These are phyloP conservation scores for Diospyros lotus DNA, from an alignment of 148 eudicot species.

Conservation along the genomic window DNA sequence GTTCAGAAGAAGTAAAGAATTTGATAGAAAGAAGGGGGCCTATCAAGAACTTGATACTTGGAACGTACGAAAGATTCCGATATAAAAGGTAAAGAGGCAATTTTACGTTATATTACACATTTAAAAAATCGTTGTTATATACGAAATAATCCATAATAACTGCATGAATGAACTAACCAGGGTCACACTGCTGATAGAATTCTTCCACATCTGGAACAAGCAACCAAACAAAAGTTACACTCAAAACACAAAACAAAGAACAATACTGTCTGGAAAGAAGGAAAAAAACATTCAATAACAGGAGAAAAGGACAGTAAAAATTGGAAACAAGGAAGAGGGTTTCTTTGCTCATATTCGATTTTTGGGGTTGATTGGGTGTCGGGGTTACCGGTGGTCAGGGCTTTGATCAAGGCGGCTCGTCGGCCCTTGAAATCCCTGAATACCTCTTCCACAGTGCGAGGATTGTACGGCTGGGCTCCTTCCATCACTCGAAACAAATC, in stretches of 20 bases:
- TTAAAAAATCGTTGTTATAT: not conserved
- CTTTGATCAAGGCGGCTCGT: slow-evolving; percentile 46
- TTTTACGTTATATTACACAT: not conserved
- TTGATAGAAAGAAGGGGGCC: no score
- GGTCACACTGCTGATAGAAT: slow-evolving; percentile 32
- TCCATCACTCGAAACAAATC: slow-evolving; percentile 15
- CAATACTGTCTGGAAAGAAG: not conserved
- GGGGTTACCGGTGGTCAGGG: slow-evolving; percentile 43
- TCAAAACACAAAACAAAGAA: not conserved
- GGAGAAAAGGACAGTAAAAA: not conserved
- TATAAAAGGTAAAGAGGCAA: not conserved
- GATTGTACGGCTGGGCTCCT: slow-evolving; percentile 35
- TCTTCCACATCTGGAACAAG: slow-evolving; percentile 29
- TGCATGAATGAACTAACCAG: slow-evolving; percentile 20
- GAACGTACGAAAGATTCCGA: no score
- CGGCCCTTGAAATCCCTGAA: slow-evolving; percentile 51
- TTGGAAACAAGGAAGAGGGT: not conserved
- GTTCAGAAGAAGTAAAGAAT: no score
- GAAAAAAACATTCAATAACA: not conserved
- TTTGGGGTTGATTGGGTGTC: no score
- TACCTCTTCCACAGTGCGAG: slow-evolving; percentile 52
- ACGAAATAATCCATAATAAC: no score
- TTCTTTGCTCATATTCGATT: not conserved
- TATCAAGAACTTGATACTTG: no score
- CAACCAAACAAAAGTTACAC: not conserved